Evolutionary conservation across 2,329 filamentous ascomycete species (phyloP), one percentile per base, ranked within the genome.

Genomic region (Venturia pyrina): DNA sequence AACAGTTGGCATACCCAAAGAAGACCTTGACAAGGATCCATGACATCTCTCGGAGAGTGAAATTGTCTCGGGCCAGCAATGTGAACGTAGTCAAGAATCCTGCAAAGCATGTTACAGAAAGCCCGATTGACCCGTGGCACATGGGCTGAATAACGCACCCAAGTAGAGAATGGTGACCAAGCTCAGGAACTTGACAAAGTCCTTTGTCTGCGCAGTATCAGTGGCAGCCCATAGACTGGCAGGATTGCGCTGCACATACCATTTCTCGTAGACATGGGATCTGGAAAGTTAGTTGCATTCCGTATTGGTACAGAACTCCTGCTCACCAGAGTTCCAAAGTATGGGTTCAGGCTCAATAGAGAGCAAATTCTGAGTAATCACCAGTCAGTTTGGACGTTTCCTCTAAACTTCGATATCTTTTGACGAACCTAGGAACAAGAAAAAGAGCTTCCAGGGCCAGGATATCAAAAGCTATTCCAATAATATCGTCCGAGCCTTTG

Each of bases 211-310:
- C 17, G 37, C 43, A 62, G 44, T n/a, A 50, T 44, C 46, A 65
- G 43, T 32, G 48, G 24, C 64, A 64, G 67, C 61, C 13, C 57
- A 32, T 32, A 13, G 40, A 10, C 68, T 68, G 66, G 44, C 7
- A 28, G 40, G 44, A 44, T 43, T 3, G 13, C n/a, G n/a, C 67
- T 28, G 68, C 65, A 75, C 84, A 89, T 10, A 59, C 53, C 93
- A 97, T 97, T 74, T 93, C 91, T 74, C 95, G 95, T 63, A 97
- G 82, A 69, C 93, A 96, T 0, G 92, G 93, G 67, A 97, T 93
- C 80, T 64, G 63, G 63, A 66, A 41, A 48, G 13, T 64, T 21
- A 40, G 50, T 21, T 21, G 17, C 13, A 10, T 19, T 17, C 53
- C 15, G 13, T 1, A 46, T n/a, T 24, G 28, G 28, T 15, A 32